Base-by-base conservation (phyloP, 495 filamentous ascomycete genomes). In the Geopyxis carbonaria region DNA sequence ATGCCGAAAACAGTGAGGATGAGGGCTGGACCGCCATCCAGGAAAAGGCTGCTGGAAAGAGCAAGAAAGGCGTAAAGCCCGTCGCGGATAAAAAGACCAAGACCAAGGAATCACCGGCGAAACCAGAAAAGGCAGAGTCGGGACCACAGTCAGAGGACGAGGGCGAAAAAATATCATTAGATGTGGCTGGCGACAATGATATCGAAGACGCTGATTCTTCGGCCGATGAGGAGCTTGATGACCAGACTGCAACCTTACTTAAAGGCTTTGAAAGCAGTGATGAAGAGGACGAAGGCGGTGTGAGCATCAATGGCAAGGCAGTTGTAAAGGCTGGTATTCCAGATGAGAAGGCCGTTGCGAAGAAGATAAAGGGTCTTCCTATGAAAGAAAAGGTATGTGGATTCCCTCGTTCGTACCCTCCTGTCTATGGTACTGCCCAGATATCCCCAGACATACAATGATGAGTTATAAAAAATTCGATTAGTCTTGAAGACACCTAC, bases 231-330 rank as follows among this genome's bases (percentile, higher is more conserved):
- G 68, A 63, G 34, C 57, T 60, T 11, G 75, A 75, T 46, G 78
- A 82, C 50, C 76, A 79, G 49, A 83, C 69, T 45, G 71, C 63
- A 48, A 81, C 65, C 34, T 72, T 73, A 43, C 74, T 75, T 51
- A 76, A 66, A 48, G 79, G 79, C 14, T 83, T 93, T 52, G 84
- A 93, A 57, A 84, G 77, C 60, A 80, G 75, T 44, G 71, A 74
- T 31, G 77, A 64, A 2, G 59, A 64, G n/a, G 57, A 57, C 8
- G 69, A 70, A 31, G 67, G 70, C 23, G 64, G 59, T 34, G 61
- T 58, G 15, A 66, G 59, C 6, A 60, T 72, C 40, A 49, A 68
- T 45, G 66, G 69, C 23, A 63, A 73, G 31, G 61, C 69, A 16
- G 63, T 86, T 27, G 76, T 76, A 21, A 65, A 75, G 36, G 70